These are phyloP conservation scores for Claviceps maximensis DNA, from an alignment of 2,329 filamentous ascomycete species.

Conservation along the genomic window DNA sequence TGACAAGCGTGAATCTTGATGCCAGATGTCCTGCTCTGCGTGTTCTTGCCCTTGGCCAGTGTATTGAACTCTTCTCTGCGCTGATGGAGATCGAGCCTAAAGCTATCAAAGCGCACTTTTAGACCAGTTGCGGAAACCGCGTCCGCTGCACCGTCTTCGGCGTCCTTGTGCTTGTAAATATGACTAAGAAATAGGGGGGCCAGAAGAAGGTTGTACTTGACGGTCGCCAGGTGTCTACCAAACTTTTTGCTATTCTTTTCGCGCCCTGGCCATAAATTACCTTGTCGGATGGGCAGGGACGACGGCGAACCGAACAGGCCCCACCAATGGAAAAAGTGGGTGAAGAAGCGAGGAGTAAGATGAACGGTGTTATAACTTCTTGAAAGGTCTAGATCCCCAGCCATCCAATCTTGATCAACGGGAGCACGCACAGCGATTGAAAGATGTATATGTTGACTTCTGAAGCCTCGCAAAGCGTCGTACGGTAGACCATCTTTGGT, in stretches of 20 bases:
- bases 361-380: slow-evolving; percentile 95
- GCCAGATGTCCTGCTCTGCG: slow-evolving; percentile 68
- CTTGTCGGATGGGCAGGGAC: slow-evolving; percentile 88
- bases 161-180: slow-evolving; percentile 97
- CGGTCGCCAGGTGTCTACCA: slow-evolving; percentile 88
- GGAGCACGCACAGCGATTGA: slow-evolving; percentile 86
- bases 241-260: slow-evolving; percentile 99
- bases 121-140: slow-evolving; percentile 87
- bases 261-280: slow-evolving; percentile 75
- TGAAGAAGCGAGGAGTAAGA: slow-evolving; percentile 89
- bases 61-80: slow-evolving; percentile 84
- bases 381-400: slow-evolving; percentile 60
- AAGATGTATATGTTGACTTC: slow-evolving; percentile 91
- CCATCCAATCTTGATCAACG: slow-evolving; percentile 72
- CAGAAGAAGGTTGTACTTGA: slow-evolving; percentile 90
- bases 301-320: slow-evolving; percentile 89
- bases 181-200: slow-evolving; percentile 92
- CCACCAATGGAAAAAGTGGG: slow-evolving; percentile 98
- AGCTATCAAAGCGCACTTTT: slow-evolving; percentile 89
- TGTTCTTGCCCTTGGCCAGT: slow-evolving; percentile 60
- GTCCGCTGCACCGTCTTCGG: slow-evolving; percentile 65
- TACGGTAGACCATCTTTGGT: slow-evolving; percentile 47
- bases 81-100: slow-evolving; percentile 94
- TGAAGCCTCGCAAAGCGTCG: slow-evolving; percentile 92
- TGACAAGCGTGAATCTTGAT: slow-evolving; percentile 96